These are phyloP conservation scores for Hymenochaete sp. DNA, from an alignment of 1,284 basidiomycete genomes.

Conservation along the genomic window DNA sequence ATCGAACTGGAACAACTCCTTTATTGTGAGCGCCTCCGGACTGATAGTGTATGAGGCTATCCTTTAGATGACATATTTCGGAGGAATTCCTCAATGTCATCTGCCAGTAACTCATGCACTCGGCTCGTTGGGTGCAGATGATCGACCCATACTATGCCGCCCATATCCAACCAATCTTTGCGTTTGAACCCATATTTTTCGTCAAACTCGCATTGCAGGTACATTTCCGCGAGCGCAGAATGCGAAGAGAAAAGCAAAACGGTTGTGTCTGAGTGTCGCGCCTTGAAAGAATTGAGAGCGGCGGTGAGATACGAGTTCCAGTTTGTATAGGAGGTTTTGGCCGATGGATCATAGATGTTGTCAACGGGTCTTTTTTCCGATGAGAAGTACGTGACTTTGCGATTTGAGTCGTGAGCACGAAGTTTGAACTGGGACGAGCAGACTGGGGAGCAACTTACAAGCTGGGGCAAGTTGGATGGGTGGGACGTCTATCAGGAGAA, in stretches of 20 bases:
- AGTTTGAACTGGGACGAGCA: too few species aligned
- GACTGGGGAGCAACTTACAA: constrained; percentile 24
- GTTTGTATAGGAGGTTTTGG: constrained; percentile 21
- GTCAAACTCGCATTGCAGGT: constrained; percentile 43
- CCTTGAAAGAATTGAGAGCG: constrained; percentile 30
- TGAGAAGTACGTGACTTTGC: neutral
- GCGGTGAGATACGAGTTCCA: constrained; percentile 40
- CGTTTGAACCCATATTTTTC: constrained; percentile 32
- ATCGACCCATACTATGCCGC: constrained; percentile 47
- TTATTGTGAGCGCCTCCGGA: too few species aligned
- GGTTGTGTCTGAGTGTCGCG: constrained; percentile 35
- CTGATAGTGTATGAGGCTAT: too few species aligned
- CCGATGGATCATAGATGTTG: constrained; percentile 6
- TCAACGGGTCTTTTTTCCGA: neutral
- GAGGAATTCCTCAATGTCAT: constrained; percentile 34
- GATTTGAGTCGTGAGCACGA: too few species aligned
- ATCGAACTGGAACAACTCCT: too few species aligned
- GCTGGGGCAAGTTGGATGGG: constrained; percentile 44
- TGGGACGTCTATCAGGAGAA: constrained; percentile 54
- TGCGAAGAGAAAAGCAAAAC: constrained; percentile 43
- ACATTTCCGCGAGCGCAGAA: constrained; percentile 36
- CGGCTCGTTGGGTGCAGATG: constrained; percentile 38
- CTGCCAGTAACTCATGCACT: constrained; percentile 36
- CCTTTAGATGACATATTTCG: too few species aligned
- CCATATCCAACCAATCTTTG: constrained; percentile 25